phyloP scores from a whole-genome alignment of 1,284 basidiomycete species.

The Austroboletus rostrupii region DNA sequence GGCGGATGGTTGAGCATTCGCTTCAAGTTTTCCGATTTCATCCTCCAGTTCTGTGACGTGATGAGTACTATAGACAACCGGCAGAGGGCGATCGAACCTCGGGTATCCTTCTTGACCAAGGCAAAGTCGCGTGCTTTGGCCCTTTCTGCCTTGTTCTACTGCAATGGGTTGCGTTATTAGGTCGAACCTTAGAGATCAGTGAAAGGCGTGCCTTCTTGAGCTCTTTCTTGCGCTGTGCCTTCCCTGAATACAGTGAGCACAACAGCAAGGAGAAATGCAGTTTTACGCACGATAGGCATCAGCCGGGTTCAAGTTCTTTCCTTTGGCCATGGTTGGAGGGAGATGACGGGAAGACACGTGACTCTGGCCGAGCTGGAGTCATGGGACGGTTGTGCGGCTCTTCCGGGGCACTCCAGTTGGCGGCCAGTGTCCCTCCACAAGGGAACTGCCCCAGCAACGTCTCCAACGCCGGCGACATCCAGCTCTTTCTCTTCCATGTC shows the following conservation, averaged over 20 bases:
- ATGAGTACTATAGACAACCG: constrained; percentile 3
- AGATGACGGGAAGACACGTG: constrained; percentile 20
- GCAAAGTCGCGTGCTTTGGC: constrained; percentile 77
- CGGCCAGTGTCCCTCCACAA: constrained; percentile 27
- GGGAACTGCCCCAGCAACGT: constrained; percentile 32
- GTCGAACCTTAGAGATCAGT: constrained; percentile 3
- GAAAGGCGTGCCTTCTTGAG: constrained; percentile 70
- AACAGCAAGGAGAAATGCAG: constrained; percentile 8
- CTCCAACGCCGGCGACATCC: neutral
- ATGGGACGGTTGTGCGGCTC: neutral
- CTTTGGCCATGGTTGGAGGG: constrained; percentile 69
- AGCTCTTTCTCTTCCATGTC: constrained; percentile 15
- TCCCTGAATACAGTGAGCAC: constrained; percentile 47
- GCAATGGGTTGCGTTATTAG: constrained; percentile 25
- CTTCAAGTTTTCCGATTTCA: constrained; percentile 64
- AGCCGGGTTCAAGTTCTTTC: constrained; percentile 78
- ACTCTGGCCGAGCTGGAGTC: constrained; percentile 22
- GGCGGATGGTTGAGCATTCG: constrained; percentile 37
- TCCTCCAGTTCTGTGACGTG: constrained; percentile 57
- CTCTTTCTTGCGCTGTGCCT: constrained; percentile 84
- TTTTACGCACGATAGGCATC: constrained; percentile 67
- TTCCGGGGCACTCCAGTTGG: constrained; percentile 10
- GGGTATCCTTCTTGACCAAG: constrained; percentile 84
- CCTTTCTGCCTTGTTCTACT: constrained; percentile 86
- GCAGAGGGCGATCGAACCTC: constrained; percentile 41